A percentile compares a stretch with the other conserved stretches of the same genome.
Conservation (phyloP, 768 basidiomycete species). For the Tulasnella sp. region DNA sequence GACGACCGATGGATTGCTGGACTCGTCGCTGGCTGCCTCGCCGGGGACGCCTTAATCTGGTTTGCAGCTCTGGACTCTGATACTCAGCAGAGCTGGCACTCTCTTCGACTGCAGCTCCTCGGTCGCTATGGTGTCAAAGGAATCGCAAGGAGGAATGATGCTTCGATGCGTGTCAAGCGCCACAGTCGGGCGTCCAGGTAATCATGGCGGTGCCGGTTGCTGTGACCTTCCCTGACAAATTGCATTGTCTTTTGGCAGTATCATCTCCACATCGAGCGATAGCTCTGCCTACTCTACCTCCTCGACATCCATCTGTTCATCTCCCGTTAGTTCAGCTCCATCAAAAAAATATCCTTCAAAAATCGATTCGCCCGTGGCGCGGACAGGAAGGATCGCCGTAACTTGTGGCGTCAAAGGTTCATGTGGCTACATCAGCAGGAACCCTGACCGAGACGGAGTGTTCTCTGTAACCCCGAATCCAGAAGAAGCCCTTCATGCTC, state of each 20-base stretch:
- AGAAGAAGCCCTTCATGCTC: background rate
- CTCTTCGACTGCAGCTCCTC: background rate
- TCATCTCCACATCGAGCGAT: background rate
- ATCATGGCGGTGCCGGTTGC: background rate
- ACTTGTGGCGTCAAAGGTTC: background rate
- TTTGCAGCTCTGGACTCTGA: background rate
- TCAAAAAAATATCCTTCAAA: background rate
- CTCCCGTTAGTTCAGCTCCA: background rate
- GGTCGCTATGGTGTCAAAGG: background rate
- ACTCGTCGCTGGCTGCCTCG: background rate
- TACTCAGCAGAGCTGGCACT: background rate
- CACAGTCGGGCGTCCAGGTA: background rate
- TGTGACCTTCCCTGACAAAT: background rate
- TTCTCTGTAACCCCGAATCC: background rate
- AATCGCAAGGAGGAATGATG: background rate
- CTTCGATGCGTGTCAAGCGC: background rate
- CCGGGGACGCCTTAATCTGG: background rate
- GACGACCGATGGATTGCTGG: conserved; percentile 12
- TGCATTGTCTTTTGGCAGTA: background rate
- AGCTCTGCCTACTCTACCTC: background rate
- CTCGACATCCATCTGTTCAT: background rate
- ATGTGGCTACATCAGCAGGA: background rate
- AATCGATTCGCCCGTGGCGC: background rate
- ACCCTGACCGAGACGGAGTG: background rate
- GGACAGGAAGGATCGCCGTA: conserved; percentile 2